Evolutionary conservation across 495 filamentous ascomycete species (phyloP), one percentile per base, ranked within the genome.

Genomic region (Endocarpon pusillum): DNA sequence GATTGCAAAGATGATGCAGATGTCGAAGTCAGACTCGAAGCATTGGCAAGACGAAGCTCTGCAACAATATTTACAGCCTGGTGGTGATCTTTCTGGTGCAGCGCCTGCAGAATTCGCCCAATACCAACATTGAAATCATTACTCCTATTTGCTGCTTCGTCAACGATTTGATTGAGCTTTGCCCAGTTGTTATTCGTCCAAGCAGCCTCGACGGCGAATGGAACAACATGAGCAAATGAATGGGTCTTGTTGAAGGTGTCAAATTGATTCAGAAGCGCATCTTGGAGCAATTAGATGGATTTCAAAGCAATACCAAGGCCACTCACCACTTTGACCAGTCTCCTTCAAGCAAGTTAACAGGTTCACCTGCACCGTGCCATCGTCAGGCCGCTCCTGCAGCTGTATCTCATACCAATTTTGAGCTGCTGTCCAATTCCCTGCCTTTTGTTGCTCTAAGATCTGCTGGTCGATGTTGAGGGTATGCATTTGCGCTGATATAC

Each of bases 391-490:
- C 40, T 86, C 73, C 4, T 74, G 76, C 23, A 93, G 67, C 39
- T 78, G 72, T 22, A 91, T 65, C 49, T 96, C 85, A 53, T 96
- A 96, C 89, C 89, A 99, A 43, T 79, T 89, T 57, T 94, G 87
- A 27, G 82, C 91, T 32, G 89, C 83, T n/a, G 81, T 81, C 89
- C 86, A 99, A 48, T 86, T 68, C n/a, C 85, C 87, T 22, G 83
- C 80, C 48, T 91, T 94, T 22, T 76, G 71, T 50, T 96, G 85
- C 42, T 86, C 84, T 33, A 94, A 61, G 21, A 92, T 72, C 44
- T 99, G 86, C 46, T 94, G 86, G 29, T 94, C 81, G 34, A 93
- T 70, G 38, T 85, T 75, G 14, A 94, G 60, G 7, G 77, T 72
- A 33, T 78, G 73, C 17, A 94, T 53, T 47, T 89, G 74, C 3